phyloP scores from a whole-genome alignment of 768 basidiomycete species.

The Hypsizygus marmoreus region DNA sequence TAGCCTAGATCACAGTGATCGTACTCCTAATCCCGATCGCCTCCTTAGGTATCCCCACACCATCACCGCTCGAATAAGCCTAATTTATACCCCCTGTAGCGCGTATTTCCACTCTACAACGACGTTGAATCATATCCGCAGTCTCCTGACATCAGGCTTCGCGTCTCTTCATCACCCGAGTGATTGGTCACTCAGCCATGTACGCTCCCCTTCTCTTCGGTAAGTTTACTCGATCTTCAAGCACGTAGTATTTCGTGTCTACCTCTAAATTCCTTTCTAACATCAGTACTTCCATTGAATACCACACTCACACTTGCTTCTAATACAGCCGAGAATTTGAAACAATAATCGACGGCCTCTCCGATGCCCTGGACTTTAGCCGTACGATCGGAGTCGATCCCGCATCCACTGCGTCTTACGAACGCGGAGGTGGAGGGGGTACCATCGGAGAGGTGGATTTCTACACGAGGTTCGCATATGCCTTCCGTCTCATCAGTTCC shows the following conservation, averaged over 20 bases:
- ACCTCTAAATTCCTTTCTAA: too few species aligned
- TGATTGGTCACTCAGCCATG: conserved; percentile 91
- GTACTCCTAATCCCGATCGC: conserved; percentile 88
- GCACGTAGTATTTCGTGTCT: too few species aligned
- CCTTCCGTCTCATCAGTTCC: neutral
- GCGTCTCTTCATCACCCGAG: conserved; percentile 90
- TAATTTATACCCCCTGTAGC: conserved; percentile 37
- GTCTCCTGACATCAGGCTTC: conserved; percentile 88
- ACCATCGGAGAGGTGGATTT: conserved; percentile 89
- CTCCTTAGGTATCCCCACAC: conserved; percentile 61
- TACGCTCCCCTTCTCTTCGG: conserved; percentile 79
- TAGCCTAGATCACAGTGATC: conserved; percentile 72
- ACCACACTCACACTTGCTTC: too few species aligned
- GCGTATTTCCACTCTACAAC: conserved; percentile 97
- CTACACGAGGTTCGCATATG: conserved; percentile 71
- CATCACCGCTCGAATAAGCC: too few species aligned
- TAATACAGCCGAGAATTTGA: conserved; percentile 75
- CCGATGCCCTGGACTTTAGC: conserved; percentile 93
- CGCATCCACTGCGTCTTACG: conserved; percentile 56
- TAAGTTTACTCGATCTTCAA: conserved; percentile 28
- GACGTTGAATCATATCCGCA: conserved; percentile 90
- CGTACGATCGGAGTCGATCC: conserved; percentile 77
- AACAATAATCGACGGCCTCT: conserved; percentile 77
- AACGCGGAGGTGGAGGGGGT: conserved; percentile 69
- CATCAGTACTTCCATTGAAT: too few species aligned